These are phyloP conservation scores for Wickerhamiella hasegawae DNA, from an alignment of 805 yeast species.

Conservation along the genomic window DNA sequence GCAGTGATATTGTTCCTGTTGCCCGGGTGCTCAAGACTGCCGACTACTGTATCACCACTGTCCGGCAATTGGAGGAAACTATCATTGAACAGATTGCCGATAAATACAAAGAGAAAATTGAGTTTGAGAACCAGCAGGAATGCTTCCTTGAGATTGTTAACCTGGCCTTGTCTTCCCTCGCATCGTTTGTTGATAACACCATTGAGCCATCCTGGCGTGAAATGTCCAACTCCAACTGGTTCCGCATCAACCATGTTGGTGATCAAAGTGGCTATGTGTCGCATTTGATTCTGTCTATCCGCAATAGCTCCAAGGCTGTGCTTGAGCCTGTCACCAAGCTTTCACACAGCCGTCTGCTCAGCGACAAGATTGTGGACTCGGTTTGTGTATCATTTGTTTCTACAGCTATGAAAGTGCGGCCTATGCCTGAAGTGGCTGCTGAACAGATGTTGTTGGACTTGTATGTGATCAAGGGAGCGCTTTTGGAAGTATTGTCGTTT, in stretches of 20 bases:
- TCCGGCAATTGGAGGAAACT: conserved; percentile 55
- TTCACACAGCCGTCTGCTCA: conserved; percentile 51
- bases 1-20: conserved; percentile 22
- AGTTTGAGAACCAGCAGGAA: conserved; percentile 41
- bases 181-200: conserved; percentile 43
- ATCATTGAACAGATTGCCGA: conserved; percentile 28
- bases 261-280: conserved; percentile 58
- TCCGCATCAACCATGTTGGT: conserved; percentile 40
- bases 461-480: conserved; percentile 41
- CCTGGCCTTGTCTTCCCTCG: conserved; percentile 37
- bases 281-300: conserved; percentile 34
- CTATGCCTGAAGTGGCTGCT: conserved; percentile 51
- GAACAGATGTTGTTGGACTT: conserved; percentile 73
- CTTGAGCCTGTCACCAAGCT: conserved; percentile 38
- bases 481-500: conserved; percentile 21
- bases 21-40: conserved; percentile 74
- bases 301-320: conserved; percentile 29
- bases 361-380: conserved; percentile 61
- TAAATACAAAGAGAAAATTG: conserved; percentile 26
- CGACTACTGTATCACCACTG: conserved; percentile 71
- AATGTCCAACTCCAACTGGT: conserved; percentile 65
- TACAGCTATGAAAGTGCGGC: conserved; percentile 42
- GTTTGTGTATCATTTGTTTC: conserved; percentile 39
- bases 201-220: conserved; percentile 69
- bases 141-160: conserved; percentile 42